Percentiles rank a stretch among this genome's conserved stretches.
Evolutionary conservation across 805 yeast genomes (phyloP).

Genomic region (Hemisphaericaspora nanyangensis): DNA sequence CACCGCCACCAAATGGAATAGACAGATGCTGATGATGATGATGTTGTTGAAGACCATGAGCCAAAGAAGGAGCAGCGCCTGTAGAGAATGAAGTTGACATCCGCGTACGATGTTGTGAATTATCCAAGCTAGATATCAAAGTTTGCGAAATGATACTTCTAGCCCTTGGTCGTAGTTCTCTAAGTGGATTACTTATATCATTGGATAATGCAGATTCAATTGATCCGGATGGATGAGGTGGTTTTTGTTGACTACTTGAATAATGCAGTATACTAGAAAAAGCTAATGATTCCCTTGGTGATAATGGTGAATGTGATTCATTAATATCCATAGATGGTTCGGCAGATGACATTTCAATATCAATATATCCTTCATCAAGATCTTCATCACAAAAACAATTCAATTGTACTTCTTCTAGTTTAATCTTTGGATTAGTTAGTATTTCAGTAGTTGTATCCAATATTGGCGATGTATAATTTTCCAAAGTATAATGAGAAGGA

Average conservation of each 20-base stretch:
- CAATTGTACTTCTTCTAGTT: constrained; percentile 18
- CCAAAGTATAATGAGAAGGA: constrained; percentile 24
- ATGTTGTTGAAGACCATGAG: background rate
- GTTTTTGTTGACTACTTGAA: too few species aligned
- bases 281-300: too few species aligned
- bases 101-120: background rate
- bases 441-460: constrained; percentile 30
- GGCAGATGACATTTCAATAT: background rate
- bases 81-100: background rate
- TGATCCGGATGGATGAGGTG: background rate
- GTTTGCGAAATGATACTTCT: constrained; percentile 8
- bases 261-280: too few species aligned
- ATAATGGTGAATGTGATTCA: background rate
- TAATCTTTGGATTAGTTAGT: constrained; percentile 22
- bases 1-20: background rate
- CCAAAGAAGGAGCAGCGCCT: background rate
- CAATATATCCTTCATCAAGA: constrained; percentile 3
- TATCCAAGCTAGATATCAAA: constrained; percentile 6
- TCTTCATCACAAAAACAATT: constrained; percentile 10
- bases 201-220: background rate
- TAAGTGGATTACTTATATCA: background rate
- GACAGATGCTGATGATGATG: background rate
- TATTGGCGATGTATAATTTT: constrained; percentile 28
- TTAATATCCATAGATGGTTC: background rate
- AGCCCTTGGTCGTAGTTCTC: constrained; percentile 3